Conservation (phyloP, 768 basidiomycete genomes). For the Mycena galericulata region DNA sequence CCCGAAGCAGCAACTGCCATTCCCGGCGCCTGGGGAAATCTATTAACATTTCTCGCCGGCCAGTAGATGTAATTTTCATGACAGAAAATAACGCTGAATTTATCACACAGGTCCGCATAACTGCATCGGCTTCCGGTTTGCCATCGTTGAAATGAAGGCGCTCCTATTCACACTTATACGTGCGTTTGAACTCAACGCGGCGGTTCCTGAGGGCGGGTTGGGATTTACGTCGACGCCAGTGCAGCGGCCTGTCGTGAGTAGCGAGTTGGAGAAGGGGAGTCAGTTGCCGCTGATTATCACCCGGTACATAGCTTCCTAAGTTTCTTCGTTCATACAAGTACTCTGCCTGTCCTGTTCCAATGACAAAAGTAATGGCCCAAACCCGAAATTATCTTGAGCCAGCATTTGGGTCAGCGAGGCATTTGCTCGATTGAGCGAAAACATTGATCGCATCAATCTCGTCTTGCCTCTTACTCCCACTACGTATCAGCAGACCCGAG, state of each 20-base stretch:
- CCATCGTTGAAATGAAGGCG: conserved; percentile 62
- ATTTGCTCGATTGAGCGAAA: no score
- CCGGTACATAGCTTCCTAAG: no score
- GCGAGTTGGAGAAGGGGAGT: neutral
- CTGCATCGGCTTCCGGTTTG: conserved; percentile 77
- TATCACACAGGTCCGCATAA: conserved; percentile 52
- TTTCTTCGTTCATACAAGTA: no score
- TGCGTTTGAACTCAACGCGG: conserved; percentile 58
- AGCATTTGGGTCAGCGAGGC: no score
- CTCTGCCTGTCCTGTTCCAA: no score
- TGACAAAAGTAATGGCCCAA: no score
- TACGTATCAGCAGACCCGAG: no score
- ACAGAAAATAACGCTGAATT: no score
- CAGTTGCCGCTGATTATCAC: conserved; percentile 2
- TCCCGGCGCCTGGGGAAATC: conserved; percentile 72
- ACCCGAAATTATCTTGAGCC: no score
- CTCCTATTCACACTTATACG: conserved; percentile 54
- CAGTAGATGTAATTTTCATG: no score
- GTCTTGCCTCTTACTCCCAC: no score
- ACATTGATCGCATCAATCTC: no score
- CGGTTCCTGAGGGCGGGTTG: neutral
- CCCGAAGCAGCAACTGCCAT: conserved; percentile 59
- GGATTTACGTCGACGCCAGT: neutral
- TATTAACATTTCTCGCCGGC: conserved; percentile 71
- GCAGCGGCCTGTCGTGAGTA: neutral